Evolutionary conservation across 768 basidiomycete species (phyloP).

Genomic region (Chiua virens): DNA sequence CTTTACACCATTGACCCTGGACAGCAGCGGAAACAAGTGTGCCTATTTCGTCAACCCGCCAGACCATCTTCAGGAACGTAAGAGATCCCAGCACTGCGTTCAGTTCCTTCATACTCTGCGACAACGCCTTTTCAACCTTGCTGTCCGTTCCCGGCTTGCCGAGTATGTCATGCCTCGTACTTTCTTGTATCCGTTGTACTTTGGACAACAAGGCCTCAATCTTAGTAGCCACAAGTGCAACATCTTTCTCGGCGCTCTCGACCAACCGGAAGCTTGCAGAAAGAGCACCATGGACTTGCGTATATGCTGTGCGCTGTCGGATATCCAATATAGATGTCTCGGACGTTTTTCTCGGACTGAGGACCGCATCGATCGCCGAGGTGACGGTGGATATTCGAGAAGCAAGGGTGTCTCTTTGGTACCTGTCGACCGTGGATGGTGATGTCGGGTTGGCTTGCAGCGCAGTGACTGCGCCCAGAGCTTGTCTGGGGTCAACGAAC

Average conservation of each 20-base stretch:
- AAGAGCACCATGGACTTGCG: slow-evolving; percentile 42
- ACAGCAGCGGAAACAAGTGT: slow-evolving; percentile 33
- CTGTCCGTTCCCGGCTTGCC: slow-evolving; percentile 25
- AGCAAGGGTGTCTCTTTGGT: slow-evolving; percentile 58
- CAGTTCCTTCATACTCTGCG: slow-evolving; percentile 29
- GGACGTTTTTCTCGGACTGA: slow-evolving; percentile 4
- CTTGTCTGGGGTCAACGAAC: slow-evolving; percentile 59
- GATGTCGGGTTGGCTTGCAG: slow-evolving; percentile 49
- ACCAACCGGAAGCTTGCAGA: slow-evolving; percentile 36
- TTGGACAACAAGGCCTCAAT: slow-evolving; percentile 37
- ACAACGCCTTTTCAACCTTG: slow-evolving; percentile 30
- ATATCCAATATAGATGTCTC: slow-evolving; percentile 23
- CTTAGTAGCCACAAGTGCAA: slow-evolving; percentile 36
- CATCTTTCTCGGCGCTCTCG: slow-evolving; percentile 26
- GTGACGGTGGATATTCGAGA: slow-evolving; percentile 58
- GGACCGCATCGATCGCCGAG: slow-evolving; percentile 33
- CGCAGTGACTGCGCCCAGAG: slow-evolving; percentile 49
- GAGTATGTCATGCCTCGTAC: slow-evolving; percentile 39
- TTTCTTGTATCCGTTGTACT: slow-evolving; percentile 41
- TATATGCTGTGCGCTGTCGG: slow-evolving; percentile 38
- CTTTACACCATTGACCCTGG: slow-evolving; percentile 39
- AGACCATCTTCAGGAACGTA: slow-evolving; percentile 40
- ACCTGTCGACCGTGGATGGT: slow-evolving; percentile 55
- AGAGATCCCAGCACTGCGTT: slow-evolving; percentile 31
- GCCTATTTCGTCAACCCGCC: slow-evolving; percentile 42